Percentiles rank a stretch among this genome's conserved stretches.
Evolutionary conservation across 2,329 filamentous ascomycete species (phyloP).

Genomic region (Penicillium vulpinum): DNA sequence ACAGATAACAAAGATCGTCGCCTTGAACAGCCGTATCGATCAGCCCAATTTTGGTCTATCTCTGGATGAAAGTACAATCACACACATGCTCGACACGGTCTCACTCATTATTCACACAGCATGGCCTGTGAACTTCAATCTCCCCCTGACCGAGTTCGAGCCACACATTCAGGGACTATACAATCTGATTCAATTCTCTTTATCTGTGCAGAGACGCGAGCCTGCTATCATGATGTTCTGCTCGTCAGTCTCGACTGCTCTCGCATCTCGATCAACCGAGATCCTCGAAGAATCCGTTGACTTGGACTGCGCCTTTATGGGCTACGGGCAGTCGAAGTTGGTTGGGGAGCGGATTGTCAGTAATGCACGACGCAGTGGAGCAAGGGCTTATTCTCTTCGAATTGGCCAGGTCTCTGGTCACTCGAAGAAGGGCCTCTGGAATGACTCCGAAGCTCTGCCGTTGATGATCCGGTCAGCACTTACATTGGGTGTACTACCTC

Average conservation of each 20-base stretch:
- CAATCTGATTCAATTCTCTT: constrained; percentile 49
- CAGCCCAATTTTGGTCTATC: constrained; percentile 42
- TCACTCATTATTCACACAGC: constrained; percentile 54
- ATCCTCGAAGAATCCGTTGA: constrained; percentile 20
- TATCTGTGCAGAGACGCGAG: constrained; percentile 34
- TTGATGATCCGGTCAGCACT: constrained; percentile 36
- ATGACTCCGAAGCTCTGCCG: constrained; percentile 35
- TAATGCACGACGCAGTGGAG: constrained; percentile 26
- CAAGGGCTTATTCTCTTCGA: constrained; percentile 32
- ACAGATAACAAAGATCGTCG: constrained; percentile 38
- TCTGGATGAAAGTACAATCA: constrained; percentile 38
- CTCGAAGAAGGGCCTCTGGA: constrained; percentile 37
- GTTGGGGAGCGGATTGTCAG: constrained; percentile 35
- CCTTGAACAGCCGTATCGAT: constrained; percentile 43
- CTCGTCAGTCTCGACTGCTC: constrained; percentile 51
- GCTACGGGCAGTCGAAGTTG: constrained; percentile 37
- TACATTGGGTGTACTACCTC: constrained; percentile 28
- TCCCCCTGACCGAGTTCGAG: constrained; percentile 51
- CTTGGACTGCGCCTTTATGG: constrained; percentile 26
- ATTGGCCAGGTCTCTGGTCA: constrained; percentile 40
- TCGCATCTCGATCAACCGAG: constrained; percentile 4
- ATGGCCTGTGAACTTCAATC: constrained; percentile 58
- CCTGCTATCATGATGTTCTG: constrained; percentile 50
- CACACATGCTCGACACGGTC: constrained; percentile 41
- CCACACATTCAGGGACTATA: constrained; percentile 48